Conservation (phyloP, 305 asterid species). For the Fraxinus floribunda region DNA sequence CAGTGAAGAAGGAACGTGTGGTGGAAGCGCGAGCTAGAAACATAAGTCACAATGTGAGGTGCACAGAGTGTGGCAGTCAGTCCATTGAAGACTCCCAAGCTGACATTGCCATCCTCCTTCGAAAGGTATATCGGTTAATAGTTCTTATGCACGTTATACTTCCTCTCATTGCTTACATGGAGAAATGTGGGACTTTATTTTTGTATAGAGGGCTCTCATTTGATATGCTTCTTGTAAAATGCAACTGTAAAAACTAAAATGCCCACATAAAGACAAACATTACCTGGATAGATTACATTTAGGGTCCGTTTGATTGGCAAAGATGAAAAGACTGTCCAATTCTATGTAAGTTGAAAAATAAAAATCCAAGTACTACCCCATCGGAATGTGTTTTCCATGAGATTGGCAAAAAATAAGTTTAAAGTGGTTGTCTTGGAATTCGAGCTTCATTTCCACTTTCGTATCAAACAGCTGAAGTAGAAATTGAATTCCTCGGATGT, state of each 20-base stretch:
- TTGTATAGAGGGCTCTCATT: background rate
- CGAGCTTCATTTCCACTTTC: no score
- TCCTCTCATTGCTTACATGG: background rate
- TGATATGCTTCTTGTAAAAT: background rate
- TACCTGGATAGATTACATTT: background rate
- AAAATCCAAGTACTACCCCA: no score
- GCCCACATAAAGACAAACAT: background rate
- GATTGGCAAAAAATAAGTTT: no score
- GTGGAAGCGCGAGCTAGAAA: slow-evolving; percentile 88
- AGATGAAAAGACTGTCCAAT: no score
- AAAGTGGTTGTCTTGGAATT: no score
- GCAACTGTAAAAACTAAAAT: background rate
- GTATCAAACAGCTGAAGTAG: no score
- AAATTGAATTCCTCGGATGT: no score
- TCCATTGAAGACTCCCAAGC: slow-evolving; percentile 97
- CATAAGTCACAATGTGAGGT: slow-evolving; percentile 88
- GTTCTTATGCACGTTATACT: background rate
- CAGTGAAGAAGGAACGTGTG: slow-evolving; percentile 51
- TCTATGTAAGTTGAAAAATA: no score
- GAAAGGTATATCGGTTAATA: slow-evolving; percentile 48
- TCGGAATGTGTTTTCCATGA: no score
- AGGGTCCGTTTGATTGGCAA: background rate
- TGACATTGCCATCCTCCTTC: slow-evolving; percentile 82
- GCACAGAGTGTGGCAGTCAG: slow-evolving; percentile 95
- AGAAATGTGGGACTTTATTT: background rate